phyloP scores from a whole-genome alignment of 805 yeast genomes.

The Monosporozyma unispora region DNA sequence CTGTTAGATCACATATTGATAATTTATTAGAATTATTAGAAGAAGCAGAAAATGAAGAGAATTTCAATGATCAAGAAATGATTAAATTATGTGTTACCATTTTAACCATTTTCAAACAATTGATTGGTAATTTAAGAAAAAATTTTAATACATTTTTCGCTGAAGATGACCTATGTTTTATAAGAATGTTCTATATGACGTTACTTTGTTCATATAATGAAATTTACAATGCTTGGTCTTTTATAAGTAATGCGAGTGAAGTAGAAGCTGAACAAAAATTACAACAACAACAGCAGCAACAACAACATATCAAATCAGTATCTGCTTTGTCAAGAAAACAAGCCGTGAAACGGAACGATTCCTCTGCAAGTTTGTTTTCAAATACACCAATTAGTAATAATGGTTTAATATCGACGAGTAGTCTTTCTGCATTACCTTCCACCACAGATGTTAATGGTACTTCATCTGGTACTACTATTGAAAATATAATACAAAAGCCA shows the following conservation, averaged over 20 bases:
- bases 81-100: constrained; percentile 32
- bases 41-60: constrained; percentile 37
- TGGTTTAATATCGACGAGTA: background rate
- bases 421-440: background rate
- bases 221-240: constrained; percentile 54
- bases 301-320: background rate
- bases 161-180: constrained; percentile 53
- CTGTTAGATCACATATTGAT: constrained; percentile 48
- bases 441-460: background rate
- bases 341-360: constrained; percentile 3
- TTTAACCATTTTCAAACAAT: constrained; percentile 41
- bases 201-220: constrained; percentile 58
- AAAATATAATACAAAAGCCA: constrained; percentile 9
- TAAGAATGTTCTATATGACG: constrained; percentile 54
- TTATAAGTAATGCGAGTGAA: constrained; percentile 3
- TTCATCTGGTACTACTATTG: constrained; percentile 2
- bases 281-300: background rate
- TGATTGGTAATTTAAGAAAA: constrained; percentile 34
- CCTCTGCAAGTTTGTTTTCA: constrained; percentile 5
- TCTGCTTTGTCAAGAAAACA: constrained; percentile 3
- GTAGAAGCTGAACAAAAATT: background rate
- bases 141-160: constrained; percentile 42
- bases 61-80: constrained; percentile 31
- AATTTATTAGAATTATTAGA: constrained; percentile 49
- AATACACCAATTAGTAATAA: background rate